These are phyloP conservation scores for Neurospora sp. DNA, from an alignment of 495 filamentous ascomycete genomes.

Conservation along the genomic window DNA sequence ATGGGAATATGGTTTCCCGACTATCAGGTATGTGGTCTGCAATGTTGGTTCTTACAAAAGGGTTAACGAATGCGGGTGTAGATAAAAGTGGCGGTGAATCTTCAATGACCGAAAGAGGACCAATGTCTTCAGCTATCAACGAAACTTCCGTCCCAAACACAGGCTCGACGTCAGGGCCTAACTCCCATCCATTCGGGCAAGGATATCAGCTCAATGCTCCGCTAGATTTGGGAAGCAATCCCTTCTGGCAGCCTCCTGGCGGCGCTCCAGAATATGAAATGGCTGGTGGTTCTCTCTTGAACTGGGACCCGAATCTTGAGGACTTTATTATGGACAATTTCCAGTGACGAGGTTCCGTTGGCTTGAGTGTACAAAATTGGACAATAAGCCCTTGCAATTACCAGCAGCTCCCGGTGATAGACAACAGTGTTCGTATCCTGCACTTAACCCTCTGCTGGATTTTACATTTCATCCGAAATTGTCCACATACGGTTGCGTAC, in stretches of 20 bases:
- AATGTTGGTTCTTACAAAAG: background rate
- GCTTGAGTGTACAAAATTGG: background rate
- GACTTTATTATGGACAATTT: background rate
- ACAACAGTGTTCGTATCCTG: background rate
- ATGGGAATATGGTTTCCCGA: constrained; percentile 10
- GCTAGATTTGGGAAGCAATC: constrained; percentile 1
- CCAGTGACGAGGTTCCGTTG: background rate
- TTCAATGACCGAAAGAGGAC: background rate
- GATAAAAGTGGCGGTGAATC: background rate
- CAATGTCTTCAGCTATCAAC: background rate
- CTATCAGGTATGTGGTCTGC: background rate
- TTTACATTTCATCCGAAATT: background rate
- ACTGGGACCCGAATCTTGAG: constrained; percentile 15
- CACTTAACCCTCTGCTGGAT: background rate
- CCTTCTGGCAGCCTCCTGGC: constrained; percentile 9
- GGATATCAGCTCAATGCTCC: background rate
- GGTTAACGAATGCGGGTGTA: background rate
- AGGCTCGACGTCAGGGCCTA: background rate
- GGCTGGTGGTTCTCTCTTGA: constrained; percentile 4
- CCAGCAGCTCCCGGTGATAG: background rate
- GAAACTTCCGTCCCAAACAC: background rate
- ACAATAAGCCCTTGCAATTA: background rate
- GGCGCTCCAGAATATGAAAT: constrained; percentile 2
- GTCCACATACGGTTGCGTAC: background rate
- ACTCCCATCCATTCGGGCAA: background rate